Evolutionary conservation across 1,139 yeast species (phyloP).

Genomic region (Candida sp.): DNA sequence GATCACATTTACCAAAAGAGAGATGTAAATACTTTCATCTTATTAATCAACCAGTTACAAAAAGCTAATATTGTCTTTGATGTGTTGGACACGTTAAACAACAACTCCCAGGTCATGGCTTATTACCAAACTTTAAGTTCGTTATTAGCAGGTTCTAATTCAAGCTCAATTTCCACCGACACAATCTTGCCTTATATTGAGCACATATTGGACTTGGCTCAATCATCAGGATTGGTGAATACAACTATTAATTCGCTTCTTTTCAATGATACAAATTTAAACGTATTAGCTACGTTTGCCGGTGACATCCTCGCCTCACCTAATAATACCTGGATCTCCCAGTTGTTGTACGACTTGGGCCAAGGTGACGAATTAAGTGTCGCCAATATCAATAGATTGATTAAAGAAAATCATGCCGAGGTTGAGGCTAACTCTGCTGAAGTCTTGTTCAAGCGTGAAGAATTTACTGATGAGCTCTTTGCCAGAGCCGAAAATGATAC

Average conservation of each 20-base stretch:
- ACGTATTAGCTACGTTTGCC: conserved; percentile 18
- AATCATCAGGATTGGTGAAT: conserved; percentile 23
- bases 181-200: conserved; percentile 1
- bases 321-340: conserved; percentile 23
- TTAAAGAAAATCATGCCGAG: conserved; percentile 6
- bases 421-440: background rate
- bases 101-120: background rate
- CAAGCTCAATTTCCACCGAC: background rate
- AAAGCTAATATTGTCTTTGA: background rate
- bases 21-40: background rate
- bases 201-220: background rate
- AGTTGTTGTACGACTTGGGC: conserved; percentile 29
- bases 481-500: conserved; percentile 8
- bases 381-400: conserved; percentile 23
- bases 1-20: background rate
- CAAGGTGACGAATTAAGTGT: conserved; percentile 26
- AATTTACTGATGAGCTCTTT: background rate
- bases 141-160: background rate
- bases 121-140: background rate
- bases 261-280: conserved; percentile 26
- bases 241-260: conserved; percentile 22
- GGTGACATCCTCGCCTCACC: conserved; percentile 21
- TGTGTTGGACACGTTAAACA: background rate
- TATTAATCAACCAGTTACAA: background rate
- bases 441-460: conserved; percentile 1